phyloP scores from a whole-genome alignment of 164 flowering plant species.

The Chimonanthus praecox region DNA sequence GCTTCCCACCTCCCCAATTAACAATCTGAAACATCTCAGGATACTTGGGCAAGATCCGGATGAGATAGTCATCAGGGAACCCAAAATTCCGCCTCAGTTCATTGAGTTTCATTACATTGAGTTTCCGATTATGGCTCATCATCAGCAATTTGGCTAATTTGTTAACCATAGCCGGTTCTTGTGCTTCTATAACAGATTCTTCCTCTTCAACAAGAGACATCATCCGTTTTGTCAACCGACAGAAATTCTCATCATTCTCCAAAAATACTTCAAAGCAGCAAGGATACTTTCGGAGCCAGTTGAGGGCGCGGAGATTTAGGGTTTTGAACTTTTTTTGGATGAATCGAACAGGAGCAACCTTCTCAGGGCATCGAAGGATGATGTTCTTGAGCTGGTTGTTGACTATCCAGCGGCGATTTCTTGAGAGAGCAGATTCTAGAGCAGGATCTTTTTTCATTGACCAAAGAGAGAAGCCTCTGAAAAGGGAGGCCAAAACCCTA shows the following conservation, averaged over 20 bases:
- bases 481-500: neutral
- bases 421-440: constrained; percentile 73
- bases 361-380: constrained; percentile 62
- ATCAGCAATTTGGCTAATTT: constrained; percentile 66
- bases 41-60: constrained; percentile 69
- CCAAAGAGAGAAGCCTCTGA: constrained; percentile 57
- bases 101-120: constrained; percentile 68
- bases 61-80: constrained; percentile 80
- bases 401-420: constrained; percentile 91
- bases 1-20: constrained; percentile 50
- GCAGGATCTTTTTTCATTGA: constrained; percentile 84
- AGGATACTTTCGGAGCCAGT: constrained; percentile 86
- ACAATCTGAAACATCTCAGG: constrained; percentile 64
- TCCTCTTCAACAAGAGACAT: constrained; percentile 77
- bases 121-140: constrained; percentile 57
- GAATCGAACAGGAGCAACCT: constrained; percentile 38
- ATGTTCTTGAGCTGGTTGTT: constrained; percentile 93
- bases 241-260: constrained; percentile 41
- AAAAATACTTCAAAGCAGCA: constrained; percentile 72
- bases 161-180: constrained; percentile 53
- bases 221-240: constrained; percentile 74
- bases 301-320: constrained; percentile 89
- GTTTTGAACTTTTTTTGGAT: constrained; percentile 85
- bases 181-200: constrained; percentile 46
- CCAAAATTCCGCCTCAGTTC: constrained; percentile 77